Evolutionary conservation across 176 grass and related monocot genomes (phyloP), one percentile per base, ranked within the genome.

Genomic region (Eleusine coracana): DNA sequence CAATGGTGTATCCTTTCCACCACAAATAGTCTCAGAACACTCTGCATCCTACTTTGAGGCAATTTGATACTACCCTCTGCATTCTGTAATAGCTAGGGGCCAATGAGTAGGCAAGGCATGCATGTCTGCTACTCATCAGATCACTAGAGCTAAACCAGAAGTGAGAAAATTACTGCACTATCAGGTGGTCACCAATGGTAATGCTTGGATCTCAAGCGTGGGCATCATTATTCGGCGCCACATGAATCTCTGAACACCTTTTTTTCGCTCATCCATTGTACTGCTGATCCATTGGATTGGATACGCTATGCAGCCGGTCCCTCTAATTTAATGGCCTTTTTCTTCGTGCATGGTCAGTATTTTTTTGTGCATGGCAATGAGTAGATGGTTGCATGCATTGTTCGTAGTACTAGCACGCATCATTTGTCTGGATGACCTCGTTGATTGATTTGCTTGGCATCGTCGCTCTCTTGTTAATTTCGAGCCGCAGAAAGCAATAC

Each of bases 281-380:
- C 52, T 51, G 3, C 67, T 79, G 67, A 79, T 84, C 68, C 69
- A 39, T 10, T 11, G 81, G 87, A 42, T 75, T 76, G 84, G 74
- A 75, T 71, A 60, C 51, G 31, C 10, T 29, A 70, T 34, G 50
- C 67, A 36, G 62, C 67, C 29, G 16, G 86, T 77, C 62, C 21
- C 73, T 12, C 86, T 59, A 62, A 70, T 27, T 52, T 46, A 62
- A 37, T 8, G 18, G 20, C 3, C 10, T 63, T 63, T 63, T 29
- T 29, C 25, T 28, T 63, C 25, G 59, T 63, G 60, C 18, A 13
- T 28, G 9, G 59, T 62, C 59, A 23, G 59, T 10, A 13, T 27
- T 62, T 62, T n/a, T 76, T 20, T 75, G 85, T 82, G 64, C 72
- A 42, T 81, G 78, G 70, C 70, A 20, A 68, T 87, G 73, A 82